A percentile compares a stretch with the other conserved stretches of the same genome.
Conservation (phyloP, 768 basidiomycete species). For the Boletus reticuloceps region DNA sequence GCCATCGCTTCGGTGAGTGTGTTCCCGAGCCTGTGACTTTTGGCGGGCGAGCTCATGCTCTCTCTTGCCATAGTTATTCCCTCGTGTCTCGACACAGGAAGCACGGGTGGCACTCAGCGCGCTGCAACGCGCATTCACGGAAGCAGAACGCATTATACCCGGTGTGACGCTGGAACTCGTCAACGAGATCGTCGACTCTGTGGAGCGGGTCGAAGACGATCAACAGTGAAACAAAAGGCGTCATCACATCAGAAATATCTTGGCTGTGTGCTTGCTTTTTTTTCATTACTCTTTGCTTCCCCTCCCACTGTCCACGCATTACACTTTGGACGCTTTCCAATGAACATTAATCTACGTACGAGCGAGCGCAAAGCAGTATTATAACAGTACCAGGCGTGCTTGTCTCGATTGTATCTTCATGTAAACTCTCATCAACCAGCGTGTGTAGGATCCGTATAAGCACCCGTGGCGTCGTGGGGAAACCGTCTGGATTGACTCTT, state of each 20-base stretch:
- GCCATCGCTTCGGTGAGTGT: slow-evolving; percentile 88
- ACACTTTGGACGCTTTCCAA: slow-evolving; percentile 15
- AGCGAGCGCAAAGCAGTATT: not conserved
- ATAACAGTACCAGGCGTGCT: no score
- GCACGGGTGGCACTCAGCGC: slow-evolving; percentile 82
- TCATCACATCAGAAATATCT: slow-evolving; percentile 15
- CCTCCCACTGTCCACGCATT: slow-evolving; percentile 10
- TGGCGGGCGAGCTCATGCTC: not conserved
- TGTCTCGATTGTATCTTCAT: no score
- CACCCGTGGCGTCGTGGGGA: no score
- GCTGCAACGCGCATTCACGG: slow-evolving; percentile 88
- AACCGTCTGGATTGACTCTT: no score
- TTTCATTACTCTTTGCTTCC: not conserved
- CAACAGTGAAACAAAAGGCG: slow-evolving; percentile 20
- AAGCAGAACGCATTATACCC: slow-evolving; percentile 93
- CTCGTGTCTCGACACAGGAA: slow-evolving; percentile 90
- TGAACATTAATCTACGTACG: slow-evolving; percentile 14
- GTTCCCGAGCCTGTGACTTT: not conserved
- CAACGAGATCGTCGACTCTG: slow-evolving; percentile 91
- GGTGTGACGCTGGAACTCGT: slow-evolving; percentile 92
- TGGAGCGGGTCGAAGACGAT: slow-evolving; percentile 85
- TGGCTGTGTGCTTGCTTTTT: no score
- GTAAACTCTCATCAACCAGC: no score
- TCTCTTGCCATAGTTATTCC: slow-evolving; percentile 63
- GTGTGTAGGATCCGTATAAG: no score